Base-by-base conservation (phyloP, 306 rosid genomes). In the Trichosanthes cucumerina region DNA sequence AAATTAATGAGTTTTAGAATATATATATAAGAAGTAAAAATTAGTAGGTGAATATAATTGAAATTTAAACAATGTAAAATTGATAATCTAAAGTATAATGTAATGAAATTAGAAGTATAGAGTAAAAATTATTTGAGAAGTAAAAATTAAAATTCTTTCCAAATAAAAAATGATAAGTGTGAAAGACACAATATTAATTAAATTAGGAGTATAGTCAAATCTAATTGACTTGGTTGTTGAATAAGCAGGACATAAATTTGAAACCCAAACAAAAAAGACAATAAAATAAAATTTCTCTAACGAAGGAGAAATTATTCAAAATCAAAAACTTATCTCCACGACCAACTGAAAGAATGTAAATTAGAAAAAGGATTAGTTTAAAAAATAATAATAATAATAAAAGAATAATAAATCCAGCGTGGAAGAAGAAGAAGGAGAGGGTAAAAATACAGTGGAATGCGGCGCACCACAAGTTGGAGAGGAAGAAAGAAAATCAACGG, bases 391-490 rank as follows among this genome's bases (percentile, higher is more conserved):
- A 28, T 28, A 28, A 28, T 28, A 28, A 28, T 28, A 28, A n/a
- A n/a, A n/a, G n/a, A n/a, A 28, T 28, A 21, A 47, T 36, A 36
- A 73, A 73, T 44, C 28, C 43, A 53, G 21, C 9, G 50, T n/a
- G 46, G 31, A 75, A 24, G 7, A 21, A 56, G 43, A 28, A 14
- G 8, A 12, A 19, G 47, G 4, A 26, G 21, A 8, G 73, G 73
- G 71, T 46, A 81, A 57, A 81, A 47, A 36, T 47, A 80, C 46
- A 79, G 79, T 83, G 80, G 78, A 83, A 78, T 59, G 56, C 54
- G 41, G 73, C 58, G 81, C 86, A 73, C 80, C 36, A 38, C 24
- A 49, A 34, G 49, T 5, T 4, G 13, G 21, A 12, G 72, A 21
- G 44, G 36, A 56, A 23, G 39, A 49, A 62, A 74, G 21, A 39